Percentiles rank a stretch among this genome's conserved stretches.
phyloP scores from a whole-genome alignment of 2,329 filamentous ascomycete genomes.

The Corniculantispora saksenae region DNA sequence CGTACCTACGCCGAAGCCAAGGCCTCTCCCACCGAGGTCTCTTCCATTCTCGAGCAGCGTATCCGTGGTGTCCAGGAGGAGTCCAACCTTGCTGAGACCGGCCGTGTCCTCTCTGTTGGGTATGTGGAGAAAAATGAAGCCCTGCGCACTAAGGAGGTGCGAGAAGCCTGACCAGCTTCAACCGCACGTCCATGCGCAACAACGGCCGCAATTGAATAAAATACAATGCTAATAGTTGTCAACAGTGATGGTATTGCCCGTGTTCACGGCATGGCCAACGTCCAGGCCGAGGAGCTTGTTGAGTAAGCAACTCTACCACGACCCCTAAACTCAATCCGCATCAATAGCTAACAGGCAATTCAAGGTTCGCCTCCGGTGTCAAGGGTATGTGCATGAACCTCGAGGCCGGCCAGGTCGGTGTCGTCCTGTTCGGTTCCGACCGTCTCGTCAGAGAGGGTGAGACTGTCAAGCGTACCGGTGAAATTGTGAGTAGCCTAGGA shows the following conservation, averaged over 20 bases:
- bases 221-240: neutral
- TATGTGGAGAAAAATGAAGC: constrained; percentile 58
- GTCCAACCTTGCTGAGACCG: constrained; percentile 93
- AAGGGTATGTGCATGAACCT: constrained; percentile 99
- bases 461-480: constrained; percentile 98
- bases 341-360: constrained; percentile 18
- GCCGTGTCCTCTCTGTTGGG: constrained; percentile 97
- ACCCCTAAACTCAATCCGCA: constrained; percentile 21
- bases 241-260: constrained; percentile 98
- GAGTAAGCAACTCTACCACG: constrained; percentile 68
- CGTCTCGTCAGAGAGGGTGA: constrained; percentile 99
- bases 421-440: constrained; percentile 99
- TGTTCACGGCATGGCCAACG: constrained; percentile 99
- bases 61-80: constrained; percentile 99
- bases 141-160: constrained; percentile 1
- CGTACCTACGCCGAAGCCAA: constrained; percentile 95
- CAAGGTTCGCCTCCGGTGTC: constrained; percentile 96
- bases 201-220: neutral
- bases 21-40: constrained; percentile 95
- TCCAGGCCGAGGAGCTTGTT: constrained; percentile 99
- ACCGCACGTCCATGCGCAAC: neutral
- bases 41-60: constrained; percentile 98
- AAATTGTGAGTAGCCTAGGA: constrained; percentile 74
- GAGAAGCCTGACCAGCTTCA: neutral
- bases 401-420: constrained; percentile 99